Evolutionary conservation across 208 protist genomes (phyloP), one percentile per base, ranked within the genome.

Genomic region (Crithidia sp.): DNA sequence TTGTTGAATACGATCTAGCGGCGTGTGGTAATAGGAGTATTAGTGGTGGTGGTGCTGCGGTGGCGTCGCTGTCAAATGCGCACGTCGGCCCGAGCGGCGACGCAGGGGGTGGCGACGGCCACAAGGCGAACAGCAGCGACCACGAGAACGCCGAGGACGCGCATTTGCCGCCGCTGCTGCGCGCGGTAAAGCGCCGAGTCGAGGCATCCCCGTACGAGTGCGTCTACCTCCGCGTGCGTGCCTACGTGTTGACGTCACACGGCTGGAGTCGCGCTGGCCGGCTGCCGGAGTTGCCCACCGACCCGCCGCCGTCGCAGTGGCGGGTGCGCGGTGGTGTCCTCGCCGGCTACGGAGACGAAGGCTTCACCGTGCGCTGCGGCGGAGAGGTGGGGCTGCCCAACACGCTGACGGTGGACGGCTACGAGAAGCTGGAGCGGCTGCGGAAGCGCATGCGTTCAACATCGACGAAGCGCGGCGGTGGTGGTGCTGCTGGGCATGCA

Each of bases 311-410:
- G 17, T 50, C 81, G 67, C 71, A 41, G 10, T 66, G 67, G 66
- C 64, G 63, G 2, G 65, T 63, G 43, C 74, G 75, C 13, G 67
- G 62, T 28, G 68, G 61, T 45, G 59, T 80, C 10, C 57, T 83
- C 14, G 76, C 83, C 12, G 92, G 89, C 19, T 96, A 91, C 71
- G 92, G 92, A 13, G 82, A 86, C 49, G 83, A 90, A 43, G 92
- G 92, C 54, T 94, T 89, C 64, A 54, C 72, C 0, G 89, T 96
- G 65, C 88, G 86, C 12, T 89, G 81, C 47, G 89, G 88, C 3
- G 71, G 81, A 2, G 67, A 81, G 36, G 71, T 96, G 16, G 86
- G 83, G 10, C 74, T 95, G 28, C 83, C 92, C 12, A 96, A 96
- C 72, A 96, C 92, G 3, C 77, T 92, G 40, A 87, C 86, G 5